Evolutionary conservation across 2,329 filamentous ascomycete species (phyloP).

Genomic region (Hypoxylon rubiginosum): DNA sequence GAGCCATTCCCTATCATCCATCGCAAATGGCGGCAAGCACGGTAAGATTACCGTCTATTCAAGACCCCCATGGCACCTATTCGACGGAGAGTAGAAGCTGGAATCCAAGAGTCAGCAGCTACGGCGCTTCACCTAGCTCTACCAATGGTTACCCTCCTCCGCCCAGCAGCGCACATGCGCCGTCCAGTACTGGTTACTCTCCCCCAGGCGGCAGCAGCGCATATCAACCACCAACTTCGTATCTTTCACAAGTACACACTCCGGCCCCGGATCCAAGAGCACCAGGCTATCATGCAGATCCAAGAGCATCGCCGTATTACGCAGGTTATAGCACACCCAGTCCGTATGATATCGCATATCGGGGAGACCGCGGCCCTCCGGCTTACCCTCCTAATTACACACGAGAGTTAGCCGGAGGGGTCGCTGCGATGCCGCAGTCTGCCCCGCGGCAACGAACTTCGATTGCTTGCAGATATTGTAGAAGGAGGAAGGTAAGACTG

Average conservation of each 20-base stretch:
- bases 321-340: conserved; percentile 37
- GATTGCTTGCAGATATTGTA: conserved; percentile 71
- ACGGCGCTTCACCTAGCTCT: conserved; percentile 58
- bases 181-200: conserved; percentile 45
- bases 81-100: conserved; percentile 44
- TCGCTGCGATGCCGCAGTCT: conserved; percentile 61
- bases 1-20: conserved; percentile 49
- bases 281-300: conserved; percentile 56
- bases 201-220: conserved; percentile 41
- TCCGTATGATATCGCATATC: conserved; percentile 52
- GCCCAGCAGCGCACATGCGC: conserved; percentile 40
- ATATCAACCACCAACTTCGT: conserved; percentile 46
- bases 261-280: conserved; percentile 50
- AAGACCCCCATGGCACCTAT: conserved; percentile 58
- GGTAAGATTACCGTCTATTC: conserved; percentile 65
- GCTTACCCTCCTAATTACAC: conserved; percentile 50
- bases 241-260: conserved; percentile 52
- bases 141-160: conserved; percentile 63
- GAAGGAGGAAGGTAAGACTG: conserved; percentile 69
- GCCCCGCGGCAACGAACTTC: conserved; percentile 71
- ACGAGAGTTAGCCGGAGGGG: conserved; percentile 53
- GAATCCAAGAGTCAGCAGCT: conserved; percentile 55
- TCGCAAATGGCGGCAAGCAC: conserved; percentile 59
- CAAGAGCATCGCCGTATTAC: conserved; percentile 49
- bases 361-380: conserved; percentile 50